Conservation (phyloP, 768 basidiomycete species). For the Chlorophyllum brunneum region DNA sequence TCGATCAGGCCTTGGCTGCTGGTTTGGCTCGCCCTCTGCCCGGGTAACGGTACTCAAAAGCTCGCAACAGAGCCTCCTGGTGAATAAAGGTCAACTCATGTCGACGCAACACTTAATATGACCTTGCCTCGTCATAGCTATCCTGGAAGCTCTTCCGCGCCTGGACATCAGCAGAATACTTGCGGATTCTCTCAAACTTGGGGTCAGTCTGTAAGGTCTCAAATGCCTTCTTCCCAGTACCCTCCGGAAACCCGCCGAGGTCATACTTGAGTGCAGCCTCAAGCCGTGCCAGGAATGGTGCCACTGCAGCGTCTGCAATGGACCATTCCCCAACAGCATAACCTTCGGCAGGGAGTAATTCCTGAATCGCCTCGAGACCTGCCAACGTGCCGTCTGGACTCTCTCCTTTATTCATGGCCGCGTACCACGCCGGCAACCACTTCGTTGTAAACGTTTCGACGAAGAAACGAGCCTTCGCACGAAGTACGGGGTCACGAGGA, state of each 20-base stretch:
- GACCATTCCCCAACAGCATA: conserved; percentile 49
- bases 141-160: conserved; percentile 49
- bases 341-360: conserved; percentile 42
- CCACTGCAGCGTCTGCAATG: conserved; percentile 59
- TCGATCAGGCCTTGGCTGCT: too few species aligned
- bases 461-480: conserved; percentile 62
- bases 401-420: conserved; percentile 34
- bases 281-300: conserved; percentile 58
- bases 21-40: too few species aligned
- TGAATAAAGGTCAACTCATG: neutral
- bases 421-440: conserved; percentile 35
- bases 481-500: conserved; percentile 50
- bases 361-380: conserved; percentile 46
- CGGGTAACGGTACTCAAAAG: too few species aligned
- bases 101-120: neutral
- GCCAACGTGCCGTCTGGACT: conserved; percentile 35
- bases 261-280: conserved; percentile 44
- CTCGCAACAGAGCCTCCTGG: neutral
- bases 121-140: conserved; percentile 52
- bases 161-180: conserved; percentile 45
- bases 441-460: conserved; percentile 50
- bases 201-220: conserved; percentile 36
- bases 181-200: conserved; percentile 46
- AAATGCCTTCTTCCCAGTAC: conserved; percentile 41
- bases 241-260: conserved; percentile 45